Base-by-base conservation (phyloP, 23 red algal species). In the Cyanidiococcus yangmingshanensis region DNA sequence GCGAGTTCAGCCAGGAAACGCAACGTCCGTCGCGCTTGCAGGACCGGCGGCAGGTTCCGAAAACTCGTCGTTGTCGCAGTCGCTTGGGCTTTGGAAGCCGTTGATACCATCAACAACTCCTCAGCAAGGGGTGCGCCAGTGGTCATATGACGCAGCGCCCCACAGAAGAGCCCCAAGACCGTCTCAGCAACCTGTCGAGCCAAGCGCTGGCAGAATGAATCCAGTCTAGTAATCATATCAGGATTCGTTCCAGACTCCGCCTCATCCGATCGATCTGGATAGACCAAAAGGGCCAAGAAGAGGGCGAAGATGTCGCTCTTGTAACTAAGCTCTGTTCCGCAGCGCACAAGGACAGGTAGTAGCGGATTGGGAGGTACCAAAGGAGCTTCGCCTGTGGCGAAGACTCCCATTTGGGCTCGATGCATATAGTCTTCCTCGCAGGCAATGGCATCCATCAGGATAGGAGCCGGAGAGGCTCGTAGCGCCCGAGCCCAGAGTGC, bases 1-100 rank as follows among this genome's bases (percentile, higher is more conserved):
- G 81, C 74, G 34, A 95, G 80, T 76, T 86, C 86, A 2, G 82
- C 81, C 24, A 95, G 82, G 77, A 80, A 95, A 30, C 83, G 83
- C 50, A 92, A 75, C n/a, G 89, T 68, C 40, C 89, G 83, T 38
- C 89, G 89, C 29, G 89, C 89, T 38, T 71, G 37, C 30, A 71
- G 59, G 40, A 83, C 67, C 33, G 77, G 59, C 0, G 63, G 63
- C 27, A 71, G 32, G 3, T 35, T 71, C 21, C 7, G 3, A 29
- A 71, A 71, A 7, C 21, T 7, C 27, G 63, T 29, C 7, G 63
- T 71, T 25, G 7, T 71, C n/a, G 63, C 63, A 25, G 63, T 32
- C 32, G 63, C 63, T 35, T 3, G 32, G 27, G 63, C 63, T 12
- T 25, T 71, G 3, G 63, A 29, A 3, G 63, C 27, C 12, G 32